Base-by-base conservation (phyloP, 306 rosid genomes). In the Quercus mongolica region DNA sequence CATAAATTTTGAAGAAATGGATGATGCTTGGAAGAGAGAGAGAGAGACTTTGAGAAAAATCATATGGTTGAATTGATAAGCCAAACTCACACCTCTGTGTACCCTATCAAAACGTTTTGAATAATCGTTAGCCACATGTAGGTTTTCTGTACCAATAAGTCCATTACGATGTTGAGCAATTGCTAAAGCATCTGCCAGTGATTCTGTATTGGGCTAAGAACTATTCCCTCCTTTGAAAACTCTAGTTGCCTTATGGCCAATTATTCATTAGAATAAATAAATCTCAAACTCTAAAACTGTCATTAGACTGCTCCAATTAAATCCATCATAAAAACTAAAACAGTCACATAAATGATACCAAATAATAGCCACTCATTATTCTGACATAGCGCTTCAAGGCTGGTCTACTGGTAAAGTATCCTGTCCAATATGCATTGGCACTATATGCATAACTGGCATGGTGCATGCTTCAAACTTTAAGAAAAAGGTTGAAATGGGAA, bases 81-180 rank as follows among this genome's bases (percentile, higher is more conserved):
- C 44, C 69, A 62, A 77, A 72, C 10, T 38, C 61, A 4, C 69
- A 88, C 91, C 87, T 88, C 87, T 14, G 41, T 78, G 68, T 85
- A 88, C 44, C 89, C 91, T 31, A 83, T 88, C 49, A 80, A 85
- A 17, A 31, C 97, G 86, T 86, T 87, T 90, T 12, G 92, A 89
- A 76, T 94, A 94, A 87, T 92, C 98, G 85, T 89, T 31, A 52
- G 92, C 96, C 52, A 90, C 94, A 20, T 94, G 98, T 80, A 90
- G 98, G 79, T 88, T 87, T 73, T 69, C 80, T 73, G 97, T 94
- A 68, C 98, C 96, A 71, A 86, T 31, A 64, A 94, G 87, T 21
- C 91, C 98, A 61, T 94, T 96, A 73, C 89, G 98, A 83, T 94
- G 97, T 78, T 94, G 98, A 81, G 82, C 97, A 86, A 89, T 77